These are phyloP conservation scores for Zymoseptoria pseudotritici DNA, from an alignment of 2,329 filamentous ascomycete species.

Conservation along the genomic window DNA sequence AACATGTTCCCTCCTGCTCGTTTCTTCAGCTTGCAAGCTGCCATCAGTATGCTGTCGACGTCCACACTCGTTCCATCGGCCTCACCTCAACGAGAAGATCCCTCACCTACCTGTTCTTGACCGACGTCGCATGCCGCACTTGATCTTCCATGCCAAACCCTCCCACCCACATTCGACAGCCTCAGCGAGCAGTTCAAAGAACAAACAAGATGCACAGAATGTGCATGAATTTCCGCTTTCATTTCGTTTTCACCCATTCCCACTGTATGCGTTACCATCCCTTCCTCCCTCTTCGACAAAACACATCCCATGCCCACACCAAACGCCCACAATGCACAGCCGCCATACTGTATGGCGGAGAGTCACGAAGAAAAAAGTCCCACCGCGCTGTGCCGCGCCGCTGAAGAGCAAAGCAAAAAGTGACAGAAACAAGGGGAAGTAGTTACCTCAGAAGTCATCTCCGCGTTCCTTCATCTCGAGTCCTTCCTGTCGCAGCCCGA, in stretches of 20 bases:
- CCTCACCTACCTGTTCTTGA: too few relatives aligned
- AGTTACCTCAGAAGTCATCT: background rate
- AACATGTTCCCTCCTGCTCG: too few relatives aligned
- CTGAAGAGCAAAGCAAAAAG: background rate
- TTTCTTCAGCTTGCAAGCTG: too few relatives aligned
- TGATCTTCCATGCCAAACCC: too few relatives aligned
- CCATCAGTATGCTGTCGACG: too few relatives aligned
- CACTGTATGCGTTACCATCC: background rate
- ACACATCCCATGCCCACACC: background rate
- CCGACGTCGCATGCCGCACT: too few relatives aligned
- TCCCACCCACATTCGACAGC: background rate
- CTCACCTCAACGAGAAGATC: too few relatives aligned
- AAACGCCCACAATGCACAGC: background rate
- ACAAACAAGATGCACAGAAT: background rate
- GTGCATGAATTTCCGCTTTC: background rate
- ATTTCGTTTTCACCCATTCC: background rate
- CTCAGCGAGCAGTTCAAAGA: background rate
- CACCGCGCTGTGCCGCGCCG: background rate
- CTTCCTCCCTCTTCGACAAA: background rate
- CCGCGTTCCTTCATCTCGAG: slow-evolving; percentile 17
- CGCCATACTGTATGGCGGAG: background rate
- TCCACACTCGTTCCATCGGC: too few relatives aligned
- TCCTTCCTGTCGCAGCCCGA: slow-evolving; percentile 49
- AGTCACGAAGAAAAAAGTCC: background rate
- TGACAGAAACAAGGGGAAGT: background rate